Evolutionary conservation across 495 filamentous ascomycete species (phyloP).

Genomic region (Trichoderma orchidacearum): DNA sequence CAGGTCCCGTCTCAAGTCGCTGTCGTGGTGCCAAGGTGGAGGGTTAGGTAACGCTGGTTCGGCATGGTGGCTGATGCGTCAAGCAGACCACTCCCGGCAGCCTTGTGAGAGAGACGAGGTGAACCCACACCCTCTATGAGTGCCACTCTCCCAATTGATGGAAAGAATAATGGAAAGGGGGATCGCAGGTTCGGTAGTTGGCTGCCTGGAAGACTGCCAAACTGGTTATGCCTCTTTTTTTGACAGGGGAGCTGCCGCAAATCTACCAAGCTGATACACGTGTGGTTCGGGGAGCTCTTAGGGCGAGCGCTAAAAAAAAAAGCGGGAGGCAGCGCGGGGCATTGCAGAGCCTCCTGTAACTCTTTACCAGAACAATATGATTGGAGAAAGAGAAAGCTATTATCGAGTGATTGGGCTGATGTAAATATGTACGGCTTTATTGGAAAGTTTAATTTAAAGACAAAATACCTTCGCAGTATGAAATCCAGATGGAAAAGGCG

Average conservation of each 20-base stretch:
- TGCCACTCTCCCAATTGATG: background rate
- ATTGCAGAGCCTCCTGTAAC: background rate
- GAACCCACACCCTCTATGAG: background rate
- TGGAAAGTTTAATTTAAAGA: no score
- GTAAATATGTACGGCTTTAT: no score
- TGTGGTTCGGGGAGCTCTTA: background rate
- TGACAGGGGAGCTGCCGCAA: background rate
- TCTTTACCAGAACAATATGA: no score
- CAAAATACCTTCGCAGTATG: no score
- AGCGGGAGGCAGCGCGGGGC: background rate
- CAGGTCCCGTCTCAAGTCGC: background rate
- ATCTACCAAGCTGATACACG: background rate
- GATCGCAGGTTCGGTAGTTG: background rate
- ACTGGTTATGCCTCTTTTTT: background rate
- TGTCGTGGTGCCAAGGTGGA: background rate
- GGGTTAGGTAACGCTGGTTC: background rate
- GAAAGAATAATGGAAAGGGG: background rate
- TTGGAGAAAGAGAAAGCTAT: no score
- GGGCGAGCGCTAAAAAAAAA: background rate
- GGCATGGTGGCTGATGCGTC: constrained; percentile 1
- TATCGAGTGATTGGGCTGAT: no score
- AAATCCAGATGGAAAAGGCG: no score
- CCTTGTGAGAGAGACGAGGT: background rate
- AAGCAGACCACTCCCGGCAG: background rate
- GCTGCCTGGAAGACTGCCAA: constrained; percentile 7